phyloP scores from a whole-genome alignment of 495 filamentous ascomycete genomes.

The Parmelia sp. region DNA sequence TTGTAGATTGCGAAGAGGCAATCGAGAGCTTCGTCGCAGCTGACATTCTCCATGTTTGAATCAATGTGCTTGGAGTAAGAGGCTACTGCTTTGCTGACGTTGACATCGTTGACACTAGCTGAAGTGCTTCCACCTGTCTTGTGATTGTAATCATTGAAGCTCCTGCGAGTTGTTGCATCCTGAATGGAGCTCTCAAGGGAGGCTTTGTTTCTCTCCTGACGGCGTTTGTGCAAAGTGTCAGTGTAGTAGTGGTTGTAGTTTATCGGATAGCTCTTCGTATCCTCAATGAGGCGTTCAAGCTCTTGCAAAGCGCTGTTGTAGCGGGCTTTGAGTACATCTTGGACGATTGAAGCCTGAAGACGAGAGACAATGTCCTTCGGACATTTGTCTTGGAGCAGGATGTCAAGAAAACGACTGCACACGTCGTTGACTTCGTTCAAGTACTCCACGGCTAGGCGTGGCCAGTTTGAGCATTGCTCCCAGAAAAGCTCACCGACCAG shows the following conservation, averaged over 20 bases:
- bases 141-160: background rate
- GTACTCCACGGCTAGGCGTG: constrained; percentile 29
- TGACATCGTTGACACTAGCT: background rate
- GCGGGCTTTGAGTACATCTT: constrained; percentile 29
- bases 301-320: constrained; percentile 24
- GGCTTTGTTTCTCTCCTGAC: constrained; percentile 25
- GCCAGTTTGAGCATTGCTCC: constrained; percentile 40
- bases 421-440: constrained; percentile 23
- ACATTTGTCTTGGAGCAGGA: constrained; percentile 32
- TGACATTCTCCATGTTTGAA: constrained; percentile 32
- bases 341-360: constrained; percentile 28
- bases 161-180: background rate
- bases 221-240: constrained; percentile 27
- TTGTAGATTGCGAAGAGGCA: constrained; percentile 35
- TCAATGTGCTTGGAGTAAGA: constrained; percentile 17
- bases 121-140: background rate
- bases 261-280: constrained; percentile 40
- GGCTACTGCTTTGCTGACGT: constrained; percentile 1
- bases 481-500: constrained; percentile 40
- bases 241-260: constrained; percentile 39
- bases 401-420: constrained; percentile 29
- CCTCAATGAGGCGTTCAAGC: constrained; percentile 40
- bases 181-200: constrained; percentile 12
- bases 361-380: constrained; percentile 27
- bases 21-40: constrained; percentile 34